These are phyloP conservation scores for Scedosporium boydii DNA, from an alignment of 2,329 filamentous ascomycete genomes.

Conservation along the genomic window DNA sequence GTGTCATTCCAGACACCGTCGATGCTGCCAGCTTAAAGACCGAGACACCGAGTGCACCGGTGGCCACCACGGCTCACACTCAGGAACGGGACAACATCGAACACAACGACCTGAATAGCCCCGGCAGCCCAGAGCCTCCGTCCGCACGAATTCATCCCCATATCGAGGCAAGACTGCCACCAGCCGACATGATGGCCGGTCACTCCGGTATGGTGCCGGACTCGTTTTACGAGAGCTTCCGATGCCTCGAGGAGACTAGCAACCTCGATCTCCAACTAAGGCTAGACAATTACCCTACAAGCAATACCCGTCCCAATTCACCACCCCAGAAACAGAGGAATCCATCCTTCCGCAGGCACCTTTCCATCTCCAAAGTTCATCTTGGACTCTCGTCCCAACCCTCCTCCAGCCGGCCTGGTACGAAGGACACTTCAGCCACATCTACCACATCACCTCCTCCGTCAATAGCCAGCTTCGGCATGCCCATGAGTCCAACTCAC, in stretches of 20 bases:
- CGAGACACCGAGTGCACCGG: not conserved
- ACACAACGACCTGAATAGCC: conserved; percentile 16
- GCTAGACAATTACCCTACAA: conserved; percentile 54
- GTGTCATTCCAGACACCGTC: conserved; percentile 26
- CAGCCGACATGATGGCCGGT: conserved; percentile 8
- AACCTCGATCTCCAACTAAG: conserved; percentile 58
- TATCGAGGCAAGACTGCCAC: conserved; percentile 15
- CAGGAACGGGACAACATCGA: not conserved
- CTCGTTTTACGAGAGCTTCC: conserved; percentile 57
- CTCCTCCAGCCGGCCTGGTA: conserved; percentile 36
- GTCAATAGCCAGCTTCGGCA: conserved; percentile 15
- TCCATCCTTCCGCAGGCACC: conserved; percentile 58
- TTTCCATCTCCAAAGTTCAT: conserved; percentile 61
- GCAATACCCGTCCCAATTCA: conserved; percentile 21
- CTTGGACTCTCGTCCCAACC: conserved; percentile 44
- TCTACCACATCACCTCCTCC: conserved; percentile 15
- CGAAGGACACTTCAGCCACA: conserved; percentile 27
- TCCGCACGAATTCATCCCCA: conserved; percentile 18
- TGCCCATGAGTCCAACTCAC: conserved; percentile 20
- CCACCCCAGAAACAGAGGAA: not conserved
- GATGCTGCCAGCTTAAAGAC: not conserved
- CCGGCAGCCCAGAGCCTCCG: conserved; percentile 12
- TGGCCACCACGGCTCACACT: not conserved
- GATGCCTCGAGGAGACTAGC: conserved; percentile 65
- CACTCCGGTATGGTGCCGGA: conserved; percentile 29